Percentiles rank a stretch among this genome's conserved stretches.
phyloP scores from a whole-genome alignment of 2,329 filamentous ascomycete species.

The Botryotinia calthae region DNA sequence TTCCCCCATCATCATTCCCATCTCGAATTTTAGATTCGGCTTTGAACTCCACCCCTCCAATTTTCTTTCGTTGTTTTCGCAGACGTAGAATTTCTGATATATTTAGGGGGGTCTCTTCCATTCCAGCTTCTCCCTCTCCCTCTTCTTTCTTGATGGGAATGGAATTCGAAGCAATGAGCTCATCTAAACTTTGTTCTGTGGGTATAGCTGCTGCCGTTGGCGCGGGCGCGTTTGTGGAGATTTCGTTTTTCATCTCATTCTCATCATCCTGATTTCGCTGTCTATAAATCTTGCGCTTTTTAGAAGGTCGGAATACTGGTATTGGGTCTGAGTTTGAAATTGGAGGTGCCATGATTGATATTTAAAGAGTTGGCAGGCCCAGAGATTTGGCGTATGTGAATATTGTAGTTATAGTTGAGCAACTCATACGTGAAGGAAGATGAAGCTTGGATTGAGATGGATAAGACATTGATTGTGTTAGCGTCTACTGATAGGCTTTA shows the following conservation, averaged over 20 bases:
- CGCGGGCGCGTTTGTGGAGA: slow-evolving; percentile 20
- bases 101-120: slow-evolving; percentile 34
- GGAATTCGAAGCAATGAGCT: slow-evolving; percentile 31
- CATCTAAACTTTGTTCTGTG: slow-evolving; percentile 34
- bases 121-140: slow-evolving; percentile 38
- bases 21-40: slow-evolving; percentile 26
- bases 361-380: neutral
- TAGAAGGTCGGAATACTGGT: slow-evolving; percentile 50
- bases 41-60: slow-evolving; percentile 58
- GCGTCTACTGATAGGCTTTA: slow-evolving; percentile 3
- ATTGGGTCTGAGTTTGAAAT: slow-evolving; percentile 5
- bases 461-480: neutral
- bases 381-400: neutral
- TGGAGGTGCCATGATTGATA: slow-evolving; percentile 21
- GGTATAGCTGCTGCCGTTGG: slow-evolving; percentile 17
- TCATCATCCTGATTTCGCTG: slow-evolving; percentile 45
- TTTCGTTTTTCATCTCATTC: slow-evolving; percentile 22
- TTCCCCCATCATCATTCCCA: slow-evolving; percentile 27
- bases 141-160: slow-evolving; percentile 19
- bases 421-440: neutral
- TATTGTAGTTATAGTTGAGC: neutral
- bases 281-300: slow-evolving; percentile 60
- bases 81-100: slow-evolving; percentile 52
- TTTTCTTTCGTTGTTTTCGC: slow-evolving; percentile 49
- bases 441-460: neutral